A percentile compares a stretch with the other conserved stretches of the same genome.
These are phyloP conservation scores for Pleurotus pulmonarius DNA, from an alignment of 768 basidiomycete species.

Conservation along the genomic window DNA sequence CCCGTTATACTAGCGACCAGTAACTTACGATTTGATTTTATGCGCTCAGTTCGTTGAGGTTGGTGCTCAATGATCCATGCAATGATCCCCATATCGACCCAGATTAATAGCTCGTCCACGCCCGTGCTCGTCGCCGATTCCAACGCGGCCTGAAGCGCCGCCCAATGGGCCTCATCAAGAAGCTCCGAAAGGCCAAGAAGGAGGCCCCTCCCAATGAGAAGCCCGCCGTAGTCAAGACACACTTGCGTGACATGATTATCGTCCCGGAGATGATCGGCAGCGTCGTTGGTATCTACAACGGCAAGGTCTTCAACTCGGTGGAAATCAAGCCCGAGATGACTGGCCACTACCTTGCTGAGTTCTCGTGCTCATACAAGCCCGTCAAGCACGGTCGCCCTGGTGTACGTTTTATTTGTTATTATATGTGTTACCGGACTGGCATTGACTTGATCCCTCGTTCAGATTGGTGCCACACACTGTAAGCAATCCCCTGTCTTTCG, in stretches of 20 bases:
- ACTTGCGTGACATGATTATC: constrained; percentile 99
- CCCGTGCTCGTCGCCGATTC: constrained; percentile 98
- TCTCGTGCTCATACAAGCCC: constrained; percentile 95
- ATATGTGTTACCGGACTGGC: neutral
- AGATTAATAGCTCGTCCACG: constrained; percentile 80
- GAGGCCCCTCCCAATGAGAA: constrained; percentile 99
- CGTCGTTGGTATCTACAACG: constrained; percentile 98
- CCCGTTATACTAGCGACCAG: neutral
- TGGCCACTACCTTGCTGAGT: constrained; percentile 98
- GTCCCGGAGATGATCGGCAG: constrained; percentile 99
- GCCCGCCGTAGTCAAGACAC: constrained; percentile 98
- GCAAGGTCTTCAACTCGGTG: constrained; percentile 94
- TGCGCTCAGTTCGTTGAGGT: constrained; percentile 71
- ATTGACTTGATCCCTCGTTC: constrained; percentile 14
- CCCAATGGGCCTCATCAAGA: constrained; percentile 99
- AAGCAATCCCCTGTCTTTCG: constrained; percentile 25
- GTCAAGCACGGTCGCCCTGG: constrained; percentile 99
- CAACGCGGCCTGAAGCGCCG: constrained; percentile 97
- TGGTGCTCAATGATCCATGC: constrained; percentile 24
- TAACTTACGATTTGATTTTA: constrained; percentile 1
- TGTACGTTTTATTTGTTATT: constrained; percentile 49
- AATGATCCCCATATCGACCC: constrained; percentile 1
- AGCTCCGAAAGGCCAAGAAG: constrained; percentile 99
- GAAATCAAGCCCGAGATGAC: constrained; percentile 99
- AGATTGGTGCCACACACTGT: constrained; percentile 93